Evolutionary conservation across 208 protist species (phyloP), one percentile per base, ranked within the genome.

Genomic region (Trypanosoma platydactyli): DNA sequence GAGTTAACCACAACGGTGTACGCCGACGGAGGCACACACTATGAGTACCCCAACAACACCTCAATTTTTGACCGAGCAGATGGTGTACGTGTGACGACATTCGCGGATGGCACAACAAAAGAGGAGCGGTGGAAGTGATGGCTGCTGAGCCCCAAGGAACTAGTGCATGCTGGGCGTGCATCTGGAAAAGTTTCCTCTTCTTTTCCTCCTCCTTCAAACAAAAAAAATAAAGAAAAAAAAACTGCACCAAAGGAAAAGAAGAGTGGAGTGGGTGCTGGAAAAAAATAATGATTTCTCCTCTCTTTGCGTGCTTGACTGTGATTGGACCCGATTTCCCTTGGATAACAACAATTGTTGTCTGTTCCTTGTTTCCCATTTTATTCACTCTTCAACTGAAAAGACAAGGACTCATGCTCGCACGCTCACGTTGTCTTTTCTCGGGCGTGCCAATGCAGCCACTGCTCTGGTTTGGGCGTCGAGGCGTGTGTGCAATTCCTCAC

Each of bases 61-160:
- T 83, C 79, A 0, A 91, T 95, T 48, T 62, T 93, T 50, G 82
- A 91, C 49, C 81, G 84, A 38, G 70, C 76, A 1, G 89, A 95
- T 76, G 89, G 89, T 7, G 66, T 89, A n/a, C 83, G 83, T 33
- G 58, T 92, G 6, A 93, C 81, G 35, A 92, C 84, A 3, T 89
- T 81, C 33, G 76, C 80, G 7, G 84, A 95, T 45, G 89, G 89
- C 15, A 90, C 80, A 2, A 87, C 18, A 44, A 83, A 64, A 29
- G 81, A 91, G 52, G 81, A 90, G 59, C 42, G 50, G 40, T 68
- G 76, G 6, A 73, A 68, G 64, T 67, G 54, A 67, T 48, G 48
- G 18, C 0, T 24, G 33, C 33, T 38, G 33, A 38, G 9, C 33
- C 33, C 15, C 11, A 45, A 56, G 12, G 20, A 48, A 49, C 4